Evolutionary conservation across 2,329 filamentous ascomycete species (phyloP).

Genomic region (Hymenotorrendiella dingleyae): DNA sequence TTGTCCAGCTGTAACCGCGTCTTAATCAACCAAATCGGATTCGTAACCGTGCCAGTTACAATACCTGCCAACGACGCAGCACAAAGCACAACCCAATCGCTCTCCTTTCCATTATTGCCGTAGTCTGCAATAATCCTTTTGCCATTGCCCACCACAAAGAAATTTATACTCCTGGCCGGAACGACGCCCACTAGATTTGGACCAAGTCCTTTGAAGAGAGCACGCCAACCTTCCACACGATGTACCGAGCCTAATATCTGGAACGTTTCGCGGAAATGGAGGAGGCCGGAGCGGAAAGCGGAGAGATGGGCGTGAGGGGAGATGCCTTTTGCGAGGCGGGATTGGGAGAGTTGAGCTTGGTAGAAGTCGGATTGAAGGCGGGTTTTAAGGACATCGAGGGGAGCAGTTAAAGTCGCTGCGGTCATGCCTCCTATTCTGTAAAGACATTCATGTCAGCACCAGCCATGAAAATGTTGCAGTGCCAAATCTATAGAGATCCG

Average conservation of each 20-base stretch:
- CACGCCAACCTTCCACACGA: constrained; percentile 73
- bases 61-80: constrained; percentile 75
- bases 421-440: constrained; percentile 81
- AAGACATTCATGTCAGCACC: constrained; percentile 11
- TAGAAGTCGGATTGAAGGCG: constrained; percentile 93
- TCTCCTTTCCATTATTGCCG: constrained; percentile 64
- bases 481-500: not conserved
- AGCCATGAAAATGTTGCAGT: constrained; percentile 2
- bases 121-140: constrained; percentile 74
- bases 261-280: constrained; percentile 80
- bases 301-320: constrained; percentile 52
- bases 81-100: constrained; percentile 69
- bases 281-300: constrained; percentile 57
- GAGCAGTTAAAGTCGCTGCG: constrained; percentile 84
- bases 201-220: constrained; percentile 87
- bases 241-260: constrained; percentile 81
- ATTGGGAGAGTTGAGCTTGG: constrained; percentile 70
- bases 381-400: constrained; percentile 90
- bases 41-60: constrained; percentile 83
- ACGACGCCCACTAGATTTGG: constrained; percentile 88
- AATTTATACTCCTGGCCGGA: constrained; percentile 85
- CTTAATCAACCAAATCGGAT: constrained; percentile 96
- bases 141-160: constrained; percentile 88
- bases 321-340: constrained; percentile 48
- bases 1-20: constrained; percentile 89